Evolutionary conservation across 305 asterid genomes (phyloP).

Genomic region (Rubia peregrina): DNA sequence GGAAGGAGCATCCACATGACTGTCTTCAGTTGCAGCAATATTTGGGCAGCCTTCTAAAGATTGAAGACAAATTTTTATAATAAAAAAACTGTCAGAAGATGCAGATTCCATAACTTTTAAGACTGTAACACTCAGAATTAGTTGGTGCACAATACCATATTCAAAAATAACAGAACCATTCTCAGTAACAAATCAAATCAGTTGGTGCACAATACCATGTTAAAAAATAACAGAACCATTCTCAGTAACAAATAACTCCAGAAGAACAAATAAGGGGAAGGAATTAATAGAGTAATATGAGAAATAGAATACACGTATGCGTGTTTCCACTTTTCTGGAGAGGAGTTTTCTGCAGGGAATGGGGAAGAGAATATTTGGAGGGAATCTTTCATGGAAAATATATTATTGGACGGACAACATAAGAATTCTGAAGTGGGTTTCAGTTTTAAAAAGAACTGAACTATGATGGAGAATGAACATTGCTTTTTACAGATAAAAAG

Average conservation of each 20-base stretch:
- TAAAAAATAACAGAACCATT: not conserved
- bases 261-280: not conserved
- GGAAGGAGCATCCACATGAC: constrained; percentile 26
- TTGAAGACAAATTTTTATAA: not conserved
- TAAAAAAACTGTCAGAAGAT: constrained; percentile 3
- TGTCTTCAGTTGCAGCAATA: constrained; percentile 30
- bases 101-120: not conserved
- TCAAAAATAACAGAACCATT: not conserved
- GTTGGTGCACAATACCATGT: not conserved
- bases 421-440: not conserved
- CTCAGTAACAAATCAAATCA: too few species aligned
- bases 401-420: not conserved
- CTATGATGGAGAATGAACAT: not conserved
- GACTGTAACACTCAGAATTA: not conserved
- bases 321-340: not conserved
- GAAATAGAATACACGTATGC: not conserved
- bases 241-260: not conserved
- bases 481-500: not conserved
- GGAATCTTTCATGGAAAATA: not conserved
- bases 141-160: not conserved
- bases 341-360: not conserved
- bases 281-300: not conserved
- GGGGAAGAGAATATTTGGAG: not conserved
- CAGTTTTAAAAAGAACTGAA: not conserved
- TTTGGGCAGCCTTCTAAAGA: constrained; percentile 30